These are phyloP conservation scores for Botrytis aclada DNA, from an alignment of 2,329 filamentous ascomycete species.

Conservation along the genomic window DNA sequence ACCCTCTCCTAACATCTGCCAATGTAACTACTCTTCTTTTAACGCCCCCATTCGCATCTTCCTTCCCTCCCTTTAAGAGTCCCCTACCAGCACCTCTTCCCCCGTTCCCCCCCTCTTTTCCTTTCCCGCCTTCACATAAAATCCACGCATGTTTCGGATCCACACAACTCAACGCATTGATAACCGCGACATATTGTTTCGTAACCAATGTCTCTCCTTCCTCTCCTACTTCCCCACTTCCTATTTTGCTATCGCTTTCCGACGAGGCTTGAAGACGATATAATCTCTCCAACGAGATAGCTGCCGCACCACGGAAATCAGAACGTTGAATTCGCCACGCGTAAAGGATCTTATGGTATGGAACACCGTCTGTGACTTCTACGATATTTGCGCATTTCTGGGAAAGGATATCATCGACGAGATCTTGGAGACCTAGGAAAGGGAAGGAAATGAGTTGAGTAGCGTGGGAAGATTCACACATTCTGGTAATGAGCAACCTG, in stretches of 20 bases:
- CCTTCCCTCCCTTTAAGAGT: not conserved
- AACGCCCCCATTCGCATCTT: conserved; percentile 5
- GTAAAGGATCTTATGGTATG: conserved; percentile 87
- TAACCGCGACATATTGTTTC: conserved; percentile 81
- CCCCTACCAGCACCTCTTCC: not conserved
- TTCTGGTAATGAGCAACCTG: conserved; percentile 63
- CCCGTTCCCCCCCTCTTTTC: conserved; percentile 31
- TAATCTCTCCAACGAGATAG: conserved; percentile 60
- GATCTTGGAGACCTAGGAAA: conserved; percentile 71
- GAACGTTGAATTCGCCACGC: conserved; percentile 83
- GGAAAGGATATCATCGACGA: conserved; percentile 75
- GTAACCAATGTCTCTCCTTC: conserved; percentile 62
- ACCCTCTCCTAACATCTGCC: conserved; percentile 81
- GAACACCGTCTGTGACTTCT: conserved; percentile 61
- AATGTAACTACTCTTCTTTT: conserved; percentile 78
- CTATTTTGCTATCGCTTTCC: conserved; percentile 54
- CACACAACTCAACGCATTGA: conserved; percentile 89
- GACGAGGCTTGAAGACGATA: conserved; percentile 58
- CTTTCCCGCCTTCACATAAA: conserved; percentile 48
- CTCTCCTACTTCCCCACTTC: conserved; percentile 51
- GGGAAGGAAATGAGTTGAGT: conserved; percentile 71
- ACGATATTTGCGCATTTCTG: conserved; percentile 67
- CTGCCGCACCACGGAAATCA: conserved; percentile 79
- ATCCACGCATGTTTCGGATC: conserved; percentile 81
- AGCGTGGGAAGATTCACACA: conserved; percentile 65